Conservation (phyloP, 441 rosid genomes). For the Capsella rubella region DNA sequence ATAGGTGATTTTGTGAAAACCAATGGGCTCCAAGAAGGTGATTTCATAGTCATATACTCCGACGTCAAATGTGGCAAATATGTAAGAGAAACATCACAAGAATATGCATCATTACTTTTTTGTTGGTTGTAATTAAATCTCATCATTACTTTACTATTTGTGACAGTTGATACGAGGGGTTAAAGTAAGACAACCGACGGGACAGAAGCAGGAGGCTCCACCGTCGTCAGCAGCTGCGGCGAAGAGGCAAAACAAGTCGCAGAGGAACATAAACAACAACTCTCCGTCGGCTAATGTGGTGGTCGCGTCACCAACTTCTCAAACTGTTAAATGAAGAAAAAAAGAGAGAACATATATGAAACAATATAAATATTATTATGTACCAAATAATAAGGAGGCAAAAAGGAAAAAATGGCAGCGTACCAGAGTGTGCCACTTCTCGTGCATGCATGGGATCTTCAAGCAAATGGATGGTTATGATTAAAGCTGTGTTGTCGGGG, state of each 20-base stretch:
- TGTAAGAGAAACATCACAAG: conserved; percentile 48
- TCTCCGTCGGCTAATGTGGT: conserved; percentile 44
- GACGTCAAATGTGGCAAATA: conserved; percentile 93
- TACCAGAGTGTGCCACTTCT: conserved; percentile 41
- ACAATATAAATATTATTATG: conserved; percentile 31
- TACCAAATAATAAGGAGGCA: conserved; percentile 31
- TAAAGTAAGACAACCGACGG: conserved; percentile 81
- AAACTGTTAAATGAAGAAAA: conserved; percentile 32
- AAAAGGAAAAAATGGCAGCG: conserved; percentile 25
- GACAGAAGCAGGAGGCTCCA: conserved; percentile 59
- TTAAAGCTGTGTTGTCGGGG: conserved; percentile 28
- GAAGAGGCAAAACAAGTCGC: conserved; percentile 69
- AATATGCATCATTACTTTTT: too few relatives aligned
- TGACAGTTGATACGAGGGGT: conserved; percentile 91
- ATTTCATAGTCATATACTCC: conserved; percentile 94
- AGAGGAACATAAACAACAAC: conserved; percentile 50
- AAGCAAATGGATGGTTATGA: conserved; percentile 17
- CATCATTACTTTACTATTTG: background rate
- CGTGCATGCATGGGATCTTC: conserved; percentile 45
- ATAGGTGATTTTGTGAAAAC: conserved; percentile 92
- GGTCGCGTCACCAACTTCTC: conserved; percentile 42
- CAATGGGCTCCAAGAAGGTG: conserved; percentile 97
- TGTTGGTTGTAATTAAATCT: background rate
- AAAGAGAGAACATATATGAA: background rate
- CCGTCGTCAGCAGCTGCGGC: conserved; percentile 34